A percentile compares a stretch with the other conserved stretches of the same genome.
These are phyloP conservation scores for Jacaranda copaia DNA, from an alignment of 257 asterid genomes.

Conservation along the genomic window DNA sequence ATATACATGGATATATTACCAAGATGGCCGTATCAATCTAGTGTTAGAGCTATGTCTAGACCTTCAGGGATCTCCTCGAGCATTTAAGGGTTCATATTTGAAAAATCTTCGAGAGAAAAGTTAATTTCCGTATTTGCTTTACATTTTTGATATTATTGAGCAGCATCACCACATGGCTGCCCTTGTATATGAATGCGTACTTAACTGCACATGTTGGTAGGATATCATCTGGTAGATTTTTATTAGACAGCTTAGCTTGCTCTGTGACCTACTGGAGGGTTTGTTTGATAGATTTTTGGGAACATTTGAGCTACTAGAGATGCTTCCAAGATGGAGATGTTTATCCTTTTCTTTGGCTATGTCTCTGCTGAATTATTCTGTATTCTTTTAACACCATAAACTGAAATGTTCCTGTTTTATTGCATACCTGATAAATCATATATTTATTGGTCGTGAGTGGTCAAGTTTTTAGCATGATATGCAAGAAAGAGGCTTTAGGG, in stretches of 20 bases:
- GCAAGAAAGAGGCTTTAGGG: conserved; percentile 19
- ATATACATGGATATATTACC: neutral
- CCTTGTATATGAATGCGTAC: neutral
- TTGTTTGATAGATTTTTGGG: neutral
- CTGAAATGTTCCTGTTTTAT: neutral
- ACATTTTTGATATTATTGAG: neutral
- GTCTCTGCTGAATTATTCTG: conserved; percentile 17
- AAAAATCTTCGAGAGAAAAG: neutral
- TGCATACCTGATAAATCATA: neutral
- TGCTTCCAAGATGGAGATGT: neutral
- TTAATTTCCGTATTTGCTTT: conserved; percentile 16
- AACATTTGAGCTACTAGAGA: conserved; percentile 8
- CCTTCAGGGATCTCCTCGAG: neutral
- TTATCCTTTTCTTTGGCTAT: conserved; percentile 11
- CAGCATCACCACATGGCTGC: neutral
- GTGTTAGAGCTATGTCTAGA: neutral
- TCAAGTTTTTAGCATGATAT: conserved; percentile 16
- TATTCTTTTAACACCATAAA: neutral
- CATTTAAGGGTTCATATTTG: neutral
- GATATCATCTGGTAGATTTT: neutral
- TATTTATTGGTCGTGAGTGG: neutral
- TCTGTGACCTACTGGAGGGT: neutral
- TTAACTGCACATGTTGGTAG: neutral
- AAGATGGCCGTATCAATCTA: neutral
- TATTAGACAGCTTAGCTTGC: conserved; percentile 12